phyloP scores from a whole-genome alignment of 345 rosid species.

The Gossypium herbaceum region DNA sequence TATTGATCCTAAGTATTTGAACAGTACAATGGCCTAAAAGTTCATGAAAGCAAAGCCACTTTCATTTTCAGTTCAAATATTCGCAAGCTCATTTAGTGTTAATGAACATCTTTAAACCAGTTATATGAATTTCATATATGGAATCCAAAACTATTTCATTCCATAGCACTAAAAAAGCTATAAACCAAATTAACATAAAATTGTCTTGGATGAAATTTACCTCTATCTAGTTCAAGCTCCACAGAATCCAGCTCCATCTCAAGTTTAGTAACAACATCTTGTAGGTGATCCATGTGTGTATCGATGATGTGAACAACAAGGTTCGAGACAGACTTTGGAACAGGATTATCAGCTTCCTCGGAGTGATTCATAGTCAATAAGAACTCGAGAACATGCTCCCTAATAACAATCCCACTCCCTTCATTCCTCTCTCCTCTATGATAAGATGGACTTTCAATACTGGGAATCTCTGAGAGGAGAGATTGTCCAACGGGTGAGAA shows the following conservation, averaged over 20 bases:
- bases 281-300: conserved; percentile 91
- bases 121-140: neutral
- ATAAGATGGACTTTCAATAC: conserved; percentile 59
- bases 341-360: conserved; percentile 97
- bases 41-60: neutral
- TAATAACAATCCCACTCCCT: conserved; percentile 66
- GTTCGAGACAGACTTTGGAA: conserved; percentile 79
- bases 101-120: neutral
- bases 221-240: conserved; percentile 91
- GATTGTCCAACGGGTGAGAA: conserved; percentile 81
- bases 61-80: neutral
- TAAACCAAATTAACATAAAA: neutral
- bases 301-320: conserved; percentile 87
- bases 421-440: conserved; percentile 50
- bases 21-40: neutral
- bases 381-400: conserved; percentile 96
- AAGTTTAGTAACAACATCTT: conserved; percentile 78
- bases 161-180: neutral
- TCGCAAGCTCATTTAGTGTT: neutral
- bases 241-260: conserved; percentile 90
- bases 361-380: conserved; percentile 95
- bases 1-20: neutral
- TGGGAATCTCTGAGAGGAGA: conserved; percentile 91
- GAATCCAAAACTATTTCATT: neutral
- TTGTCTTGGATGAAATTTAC: conserved; percentile 30